These are phyloP conservation scores for Claviceps paspali DNA, from an alignment of 2,329 filamentous ascomycete species.

Conservation along the genomic window DNA sequence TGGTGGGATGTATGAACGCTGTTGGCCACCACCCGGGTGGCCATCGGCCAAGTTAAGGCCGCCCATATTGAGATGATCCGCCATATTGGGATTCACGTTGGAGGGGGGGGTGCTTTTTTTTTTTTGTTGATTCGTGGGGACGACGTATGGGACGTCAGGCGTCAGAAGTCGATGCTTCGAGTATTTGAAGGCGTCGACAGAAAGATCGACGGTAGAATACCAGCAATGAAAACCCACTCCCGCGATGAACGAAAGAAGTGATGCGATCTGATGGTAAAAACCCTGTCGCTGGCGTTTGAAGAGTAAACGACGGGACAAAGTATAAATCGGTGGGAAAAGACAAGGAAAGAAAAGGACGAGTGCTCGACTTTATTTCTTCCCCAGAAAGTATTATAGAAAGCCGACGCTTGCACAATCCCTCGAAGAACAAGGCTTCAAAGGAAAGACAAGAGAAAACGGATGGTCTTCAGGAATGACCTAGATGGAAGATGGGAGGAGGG, in stretches of 20 bases:
- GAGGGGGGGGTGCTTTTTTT: no score
- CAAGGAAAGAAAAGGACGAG: conserved; percentile 19
- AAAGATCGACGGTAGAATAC: conserved; percentile 7
- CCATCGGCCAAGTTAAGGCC: conserved; percentile 48
- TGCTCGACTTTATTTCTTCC: conserved; percentile 17
- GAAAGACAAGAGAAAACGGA: conserved; percentile 28
- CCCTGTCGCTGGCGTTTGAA: conserved; percentile 8
- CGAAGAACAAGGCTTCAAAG: conserved; percentile 30
- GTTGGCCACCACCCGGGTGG: conserved; percentile 10
- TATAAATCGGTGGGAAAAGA: conserved; percentile 7
- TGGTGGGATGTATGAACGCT: conserved; percentile 69
- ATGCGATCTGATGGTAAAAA: conserved; percentile 12
- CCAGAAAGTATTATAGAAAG: conserved; percentile 17
- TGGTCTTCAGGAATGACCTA: conserved; percentile 16
- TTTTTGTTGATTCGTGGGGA: background rate
- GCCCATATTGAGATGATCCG: conserved; percentile 72
- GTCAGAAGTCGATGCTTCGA: background rate
- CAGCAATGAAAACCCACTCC: conserved; percentile 13
- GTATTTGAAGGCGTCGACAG: background rate
- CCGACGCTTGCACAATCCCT: conserved; percentile 21
- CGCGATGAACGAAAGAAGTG: conserved; percentile 13
- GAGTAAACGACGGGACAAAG: conserved; percentile 17
- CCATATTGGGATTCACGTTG: conserved; percentile 48
- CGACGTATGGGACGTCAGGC: background rate
- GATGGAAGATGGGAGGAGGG: conserved; percentile 14